Base-by-base conservation (phyloP, 2,329 filamentous ascomycete species). In the Cordyceps cicadae region DNA sequence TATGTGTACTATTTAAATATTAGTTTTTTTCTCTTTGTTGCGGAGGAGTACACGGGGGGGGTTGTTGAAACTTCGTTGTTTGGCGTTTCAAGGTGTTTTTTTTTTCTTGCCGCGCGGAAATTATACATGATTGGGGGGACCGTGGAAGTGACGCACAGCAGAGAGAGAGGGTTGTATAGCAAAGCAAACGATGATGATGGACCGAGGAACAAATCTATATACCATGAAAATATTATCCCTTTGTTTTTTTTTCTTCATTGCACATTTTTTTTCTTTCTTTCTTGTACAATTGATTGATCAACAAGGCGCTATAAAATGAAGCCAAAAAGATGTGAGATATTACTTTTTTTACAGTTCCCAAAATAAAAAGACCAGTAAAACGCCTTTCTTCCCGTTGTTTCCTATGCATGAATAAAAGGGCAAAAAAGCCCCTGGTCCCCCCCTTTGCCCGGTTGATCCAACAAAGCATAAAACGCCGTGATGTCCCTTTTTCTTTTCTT, bases 151-250 rank as follows among this genome's bases (percentile, higher is more conserved):
- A 50, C 26, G 29, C 12, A 45, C 14, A 67, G 62, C 14, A 67
- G 62, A 67, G 66, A 67, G 62, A 66, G 66, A 67, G 62, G 66
- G 65, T 64, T 69, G 66, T 68, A 68, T 66, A 69, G 64, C 67
- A 68, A 60, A 60, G 63, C 66, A n/a, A n/a, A 68, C 60, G 67
- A 59, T 43, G 54, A 53, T 54, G 62, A 51, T 50, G 63, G 61
- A 60, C 60, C 46, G 60, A 62, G 57, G 61, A 59, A 57, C 52
- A 60, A 65, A 64, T 60, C 50, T 66, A 67, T 65, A 65, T 67
- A 59, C 62, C 64, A 62, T 63, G 49, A 48, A 62, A 17, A 59
- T 37, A 26, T 53, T 41, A 15, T n/a, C 37, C 17, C 37, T 29
- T 21, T 48, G 48, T 26, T 57, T 24, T 55, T 48, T n/a, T 34